Percentiles rank a stretch among this genome's conserved stretches.
Conservation (phyloP, 2,329 filamentous ascomycete genomes). For the Botryosphaeria dothidea region DNA sequence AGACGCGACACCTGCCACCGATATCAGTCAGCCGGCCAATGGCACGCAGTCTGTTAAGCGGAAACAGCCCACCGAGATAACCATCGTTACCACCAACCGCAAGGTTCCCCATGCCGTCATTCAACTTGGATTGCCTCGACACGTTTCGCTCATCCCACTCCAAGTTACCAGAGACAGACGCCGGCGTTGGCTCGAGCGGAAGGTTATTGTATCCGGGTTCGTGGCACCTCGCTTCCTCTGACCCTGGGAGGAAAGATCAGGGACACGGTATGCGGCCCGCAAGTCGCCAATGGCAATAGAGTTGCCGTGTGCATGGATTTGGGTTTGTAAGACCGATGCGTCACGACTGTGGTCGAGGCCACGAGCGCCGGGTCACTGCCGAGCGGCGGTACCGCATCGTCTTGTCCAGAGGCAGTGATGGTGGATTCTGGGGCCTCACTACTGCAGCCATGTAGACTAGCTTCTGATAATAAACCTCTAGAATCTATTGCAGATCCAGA, state of each 20-base stretch:
- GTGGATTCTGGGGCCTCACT: background rate
- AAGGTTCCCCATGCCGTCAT: conserved; percentile 14
- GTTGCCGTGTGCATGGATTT: too few species aligned
- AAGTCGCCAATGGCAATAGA: too few species aligned
- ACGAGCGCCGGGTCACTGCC: background rate
- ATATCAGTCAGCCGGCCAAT: background rate
- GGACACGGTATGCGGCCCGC: too few species aligned
- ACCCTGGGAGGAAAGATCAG: too few species aligned
- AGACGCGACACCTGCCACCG: background rate
- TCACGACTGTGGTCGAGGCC: too few species aligned
- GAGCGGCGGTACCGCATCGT: background rate
- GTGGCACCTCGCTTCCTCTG: background rate
- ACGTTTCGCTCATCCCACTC: conserved; percentile 9
- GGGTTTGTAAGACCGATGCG: too few species aligned
- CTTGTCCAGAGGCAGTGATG: background rate
- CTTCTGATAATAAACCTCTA: too few species aligned
- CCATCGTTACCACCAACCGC: conserved; percentile 1
- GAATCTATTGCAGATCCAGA: background rate
- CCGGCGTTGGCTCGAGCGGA: background rate
- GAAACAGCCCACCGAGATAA: background rate
- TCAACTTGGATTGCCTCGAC: background rate
- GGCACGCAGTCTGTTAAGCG: too few species aligned
- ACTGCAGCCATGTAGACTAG: background rate
- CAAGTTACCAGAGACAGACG: conserved; percentile 1
- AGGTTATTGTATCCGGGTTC: background rate